phyloP scores from a whole-genome alignment of 2,329 filamentous ascomycete genomes.

The Fusarium drepaniforme region DNA sequence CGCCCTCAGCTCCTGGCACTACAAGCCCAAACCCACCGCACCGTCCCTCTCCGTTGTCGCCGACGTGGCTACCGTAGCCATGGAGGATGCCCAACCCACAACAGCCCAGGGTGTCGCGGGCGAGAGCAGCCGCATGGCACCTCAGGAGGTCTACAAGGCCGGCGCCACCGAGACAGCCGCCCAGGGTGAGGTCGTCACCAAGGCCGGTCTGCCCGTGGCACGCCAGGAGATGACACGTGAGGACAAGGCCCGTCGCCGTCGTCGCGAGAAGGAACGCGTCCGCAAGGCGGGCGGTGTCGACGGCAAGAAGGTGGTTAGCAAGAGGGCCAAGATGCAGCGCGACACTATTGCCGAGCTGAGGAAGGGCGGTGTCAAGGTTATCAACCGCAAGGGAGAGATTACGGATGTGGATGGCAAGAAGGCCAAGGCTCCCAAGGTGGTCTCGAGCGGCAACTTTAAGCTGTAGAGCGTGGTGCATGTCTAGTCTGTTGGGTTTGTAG shows the following conservation, averaged over 20 bases:
- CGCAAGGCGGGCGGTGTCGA: conserved; percentile 71
- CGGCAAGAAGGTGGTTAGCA: conserved; percentile 63
- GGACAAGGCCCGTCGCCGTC: conserved; percentile 81
- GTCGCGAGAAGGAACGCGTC: conserved; percentile 88
- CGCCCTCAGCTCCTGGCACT: conserved; percentile 92
- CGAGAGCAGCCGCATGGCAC: conserved; percentile 82
- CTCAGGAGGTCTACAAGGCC: conserved; percentile 94
- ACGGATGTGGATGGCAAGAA: conserved; percentile 87
- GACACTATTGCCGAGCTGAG: conserved; percentile 75
- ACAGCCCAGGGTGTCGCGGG: conserved; percentile 80
- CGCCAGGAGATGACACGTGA: conserved; percentile 90
- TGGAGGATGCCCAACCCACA: conserved; percentile 95
- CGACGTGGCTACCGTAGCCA: conserved; percentile 90
- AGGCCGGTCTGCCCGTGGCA: conserved; percentile 81
- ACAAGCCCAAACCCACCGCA: conserved; percentile 88
- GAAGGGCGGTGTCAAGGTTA: conserved; percentile 90
- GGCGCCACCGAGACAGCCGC: conserved; percentile 71
- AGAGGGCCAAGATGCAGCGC: conserved; percentile 64
- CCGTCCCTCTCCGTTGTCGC: conserved; percentile 88
- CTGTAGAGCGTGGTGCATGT: conserved; percentile 55
- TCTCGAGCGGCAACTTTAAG: conserved; percentile 71
- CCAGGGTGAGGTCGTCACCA: conserved; percentile 80
- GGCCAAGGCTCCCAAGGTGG: conserved; percentile 65
- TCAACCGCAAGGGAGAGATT: conserved; percentile 89
- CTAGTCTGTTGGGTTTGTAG: background rate